phyloP scores from a whole-genome alignment of 73 alveolate species.

The Halteria grandinella region DNA sequence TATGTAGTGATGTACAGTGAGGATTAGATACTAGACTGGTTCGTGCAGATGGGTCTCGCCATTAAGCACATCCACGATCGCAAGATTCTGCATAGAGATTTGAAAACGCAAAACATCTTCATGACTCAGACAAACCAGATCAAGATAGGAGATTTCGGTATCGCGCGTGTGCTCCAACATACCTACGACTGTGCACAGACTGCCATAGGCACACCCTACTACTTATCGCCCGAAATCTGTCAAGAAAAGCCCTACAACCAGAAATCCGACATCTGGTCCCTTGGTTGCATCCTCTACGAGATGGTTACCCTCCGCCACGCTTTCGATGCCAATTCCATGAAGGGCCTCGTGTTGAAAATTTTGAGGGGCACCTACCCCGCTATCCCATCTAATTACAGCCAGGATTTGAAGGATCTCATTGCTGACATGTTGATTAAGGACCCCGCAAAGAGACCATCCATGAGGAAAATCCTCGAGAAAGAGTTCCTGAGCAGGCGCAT shows the following conservation, averaged over 20 bases:
- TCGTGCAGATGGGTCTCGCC: conserved; percentile 97
- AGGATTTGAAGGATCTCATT: conserved; percentile 69
- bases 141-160: conserved; percentile 97
- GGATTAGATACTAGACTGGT: conserved; percentile 95
- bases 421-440: conserved; percentile 88
- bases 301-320: conserved; percentile 98
- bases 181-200: conserved; percentile 98
- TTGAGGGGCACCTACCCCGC: conserved; percentile 89
- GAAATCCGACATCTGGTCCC: conserved; percentile 99
- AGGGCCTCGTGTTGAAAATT: conserved; percentile 87
- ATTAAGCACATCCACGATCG: conserved; percentile 97
- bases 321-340: conserved; percentile 97
- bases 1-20: conserved; percentile 73
- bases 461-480: conserved; percentile 81
- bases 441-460: conserved; percentile 85
- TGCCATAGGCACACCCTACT: conserved; percentile 99
- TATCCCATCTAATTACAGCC: conserved; percentile 73
- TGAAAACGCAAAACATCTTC: conserved; percentile 96
- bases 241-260: conserved; percentile 96
- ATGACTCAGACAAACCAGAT: conserved; percentile 90
- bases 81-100: conserved; percentile 95
- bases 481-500: conserved; percentile 72
- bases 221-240: conserved; percentile 98
- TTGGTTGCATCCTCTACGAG: conserved; percentile 98
- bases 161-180: conserved; percentile 91